phyloP scores from a whole-genome alignment of 2,329 filamentous ascomycete species.

The Apiospora kogelbergensis region DNA sequence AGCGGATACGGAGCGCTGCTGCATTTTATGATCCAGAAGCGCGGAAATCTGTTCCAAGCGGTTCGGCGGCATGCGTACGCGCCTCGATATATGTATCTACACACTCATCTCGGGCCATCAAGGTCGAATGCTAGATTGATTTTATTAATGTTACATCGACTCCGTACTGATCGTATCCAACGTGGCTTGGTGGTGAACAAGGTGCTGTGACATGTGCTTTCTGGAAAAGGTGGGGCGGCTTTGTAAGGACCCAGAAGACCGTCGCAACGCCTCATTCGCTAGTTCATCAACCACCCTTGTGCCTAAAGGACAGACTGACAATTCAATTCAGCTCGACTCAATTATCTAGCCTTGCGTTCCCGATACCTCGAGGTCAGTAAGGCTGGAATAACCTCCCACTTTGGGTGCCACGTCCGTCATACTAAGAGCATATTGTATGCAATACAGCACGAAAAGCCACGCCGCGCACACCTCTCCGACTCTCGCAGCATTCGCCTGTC shows the following conservation, averaged over 20 bases:
- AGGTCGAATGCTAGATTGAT: neutral
- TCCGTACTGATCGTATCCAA: too few species aligned
- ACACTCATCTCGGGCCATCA: neutral
- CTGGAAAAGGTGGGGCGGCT: neutral
- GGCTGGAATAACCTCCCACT: slow-evolving; percentile 3
- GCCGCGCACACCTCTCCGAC: too few species aligned
- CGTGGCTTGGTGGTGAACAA: neutral
- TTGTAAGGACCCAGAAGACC: neutral
- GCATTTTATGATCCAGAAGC: neutral
- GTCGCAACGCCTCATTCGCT: slow-evolving; percentile 1
- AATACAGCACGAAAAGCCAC: neutral
- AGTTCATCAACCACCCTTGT: neutral
- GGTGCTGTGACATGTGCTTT: neutral
- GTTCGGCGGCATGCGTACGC: neutral
- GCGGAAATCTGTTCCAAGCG: neutral
- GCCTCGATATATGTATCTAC: neutral
- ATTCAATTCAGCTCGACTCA: neutral
- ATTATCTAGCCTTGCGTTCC: neutral
- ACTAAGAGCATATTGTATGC: neutral
- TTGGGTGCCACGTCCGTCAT: neutral
- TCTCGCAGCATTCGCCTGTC: neutral
- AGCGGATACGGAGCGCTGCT: neutral
- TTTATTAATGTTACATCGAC: neutral
- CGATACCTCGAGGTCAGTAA: neutral
- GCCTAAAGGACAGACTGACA: neutral